Evolutionary conservation across 1,139 yeast genomes (phyloP).

Genomic region (Suhomyces terraborum): DNA sequence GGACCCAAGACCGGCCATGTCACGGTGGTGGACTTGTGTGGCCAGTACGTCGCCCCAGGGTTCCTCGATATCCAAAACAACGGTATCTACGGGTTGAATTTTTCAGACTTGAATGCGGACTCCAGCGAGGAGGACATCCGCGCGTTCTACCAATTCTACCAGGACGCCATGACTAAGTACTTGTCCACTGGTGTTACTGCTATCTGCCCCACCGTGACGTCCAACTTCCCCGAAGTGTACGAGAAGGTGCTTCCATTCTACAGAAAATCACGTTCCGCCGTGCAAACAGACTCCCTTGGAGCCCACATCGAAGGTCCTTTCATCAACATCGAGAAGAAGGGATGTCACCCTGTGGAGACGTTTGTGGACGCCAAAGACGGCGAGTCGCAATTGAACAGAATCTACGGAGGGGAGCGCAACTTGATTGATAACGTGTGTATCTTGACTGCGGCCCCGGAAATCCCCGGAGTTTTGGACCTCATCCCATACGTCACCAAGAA

Average conservation of each 20-base stretch:
- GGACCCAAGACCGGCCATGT: constrained; percentile 24
- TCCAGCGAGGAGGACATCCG: constrained; percentile 40
- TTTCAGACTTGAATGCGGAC: constrained; percentile 41
- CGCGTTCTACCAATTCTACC: constrained; percentile 35
- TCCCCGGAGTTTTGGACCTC: constrained; percentile 53
- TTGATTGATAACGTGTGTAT: constrained; percentile 48
- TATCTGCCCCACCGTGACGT: constrained; percentile 62
- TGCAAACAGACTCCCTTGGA: constrained; percentile 56
- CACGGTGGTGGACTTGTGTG: constrained; percentile 47
- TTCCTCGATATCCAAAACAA: constrained; percentile 63
- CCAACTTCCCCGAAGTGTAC: constrained; percentile 56
- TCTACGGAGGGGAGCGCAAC: constrained; percentile 50
- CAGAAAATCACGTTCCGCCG: constrained; percentile 34
- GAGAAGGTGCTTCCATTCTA: constrained; percentile 52
- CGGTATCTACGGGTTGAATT: constrained; percentile 63
- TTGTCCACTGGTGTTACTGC: constrained; percentile 60
- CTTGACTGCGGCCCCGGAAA: constrained; percentile 65
- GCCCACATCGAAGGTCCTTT: constrained; percentile 72
- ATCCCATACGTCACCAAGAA: constrained; percentile 44
- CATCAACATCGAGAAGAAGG: constrained; percentile 55
- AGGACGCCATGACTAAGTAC: constrained; percentile 51
- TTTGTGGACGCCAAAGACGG: constrained; percentile 50
- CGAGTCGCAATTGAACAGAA: constrained; percentile 36
- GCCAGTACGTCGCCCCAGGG: constrained; percentile 58
- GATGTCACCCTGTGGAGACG: constrained; percentile 65